Evolutionary conservation across 1,284 basidiomycete genomes (phyloP).

Genomic region (Gomphus sp.): DNA sequence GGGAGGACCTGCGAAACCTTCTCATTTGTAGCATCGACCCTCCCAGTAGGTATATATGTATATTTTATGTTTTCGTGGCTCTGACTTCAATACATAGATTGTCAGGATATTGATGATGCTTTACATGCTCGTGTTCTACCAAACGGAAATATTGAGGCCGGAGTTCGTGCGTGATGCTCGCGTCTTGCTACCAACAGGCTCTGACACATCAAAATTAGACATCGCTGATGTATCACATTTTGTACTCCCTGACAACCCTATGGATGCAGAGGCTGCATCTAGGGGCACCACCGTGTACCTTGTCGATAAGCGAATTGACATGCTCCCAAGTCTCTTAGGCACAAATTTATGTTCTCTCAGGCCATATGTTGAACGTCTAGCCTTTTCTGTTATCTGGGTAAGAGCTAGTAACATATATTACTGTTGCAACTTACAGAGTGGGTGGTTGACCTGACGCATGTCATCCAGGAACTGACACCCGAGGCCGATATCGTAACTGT

Average conservation of each 20-base stretch:
- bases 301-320: constrained; percentile 98
- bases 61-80: not conserved
- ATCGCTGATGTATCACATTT: constrained; percentile 99
- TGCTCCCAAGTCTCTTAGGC: constrained; percentile 91
- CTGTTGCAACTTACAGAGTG: not conserved
- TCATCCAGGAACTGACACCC: constrained; percentile 67
- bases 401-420: constrained; percentile 19
- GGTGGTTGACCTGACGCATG: not conserved
- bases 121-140: constrained; percentile 86
- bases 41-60: constrained; percentile 46
- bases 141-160: constrained; percentile 95
- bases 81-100: constrained; percentile 42
- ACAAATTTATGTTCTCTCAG: constrained; percentile 95
- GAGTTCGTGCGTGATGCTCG: constrained; percentile 73
- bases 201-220: constrained; percentile 41
- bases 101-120: constrained; percentile 99
- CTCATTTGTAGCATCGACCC: constrained; percentile 97
- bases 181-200: not conserved
- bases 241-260: constrained; percentile 87
- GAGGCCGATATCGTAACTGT: constrained; percentile 88
- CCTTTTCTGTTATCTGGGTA: constrained; percentile 97
- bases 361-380: constrained; percentile 89
- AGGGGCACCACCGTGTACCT: constrained; percentile 97
- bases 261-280: constrained; percentile 94
- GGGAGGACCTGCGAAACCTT: constrained; percentile 84